Percentiles rank a stretch among this genome's conserved stretches.
Evolutionary conservation across 2,329 filamentous ascomycete genomes (phyloP).

Genomic region (Aureobasidium leucospermi): DNA sequence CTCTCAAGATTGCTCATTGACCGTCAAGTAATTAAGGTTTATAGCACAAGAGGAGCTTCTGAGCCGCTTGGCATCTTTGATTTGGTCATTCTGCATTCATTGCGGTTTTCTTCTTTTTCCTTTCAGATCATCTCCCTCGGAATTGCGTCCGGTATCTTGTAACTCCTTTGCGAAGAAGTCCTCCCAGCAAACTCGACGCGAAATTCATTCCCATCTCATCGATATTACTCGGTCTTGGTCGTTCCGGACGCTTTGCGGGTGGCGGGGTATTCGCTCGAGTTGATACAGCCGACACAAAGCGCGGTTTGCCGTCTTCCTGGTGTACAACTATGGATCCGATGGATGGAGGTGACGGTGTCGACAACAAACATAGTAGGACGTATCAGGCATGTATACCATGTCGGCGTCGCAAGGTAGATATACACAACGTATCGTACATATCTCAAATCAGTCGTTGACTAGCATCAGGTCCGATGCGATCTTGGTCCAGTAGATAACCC

Average conservation of each 20-base stretch:
- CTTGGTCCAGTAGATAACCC: slow-evolving; percentile 80
- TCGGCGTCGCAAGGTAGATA: slow-evolving; percentile 41
- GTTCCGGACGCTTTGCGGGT: background rate
- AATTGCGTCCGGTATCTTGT: background rate
- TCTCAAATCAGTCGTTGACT: slow-evolving; percentile 22
- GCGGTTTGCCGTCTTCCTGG: background rate
- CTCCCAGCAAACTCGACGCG: background rate
- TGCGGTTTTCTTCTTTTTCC: background rate
- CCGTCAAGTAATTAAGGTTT: background rate
- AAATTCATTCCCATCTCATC: background rate
- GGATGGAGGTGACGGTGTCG: background rate
- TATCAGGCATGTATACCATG: slow-evolving; percentile 48
- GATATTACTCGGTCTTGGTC: background rate
- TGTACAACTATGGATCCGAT: background rate
- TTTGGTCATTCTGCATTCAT: background rate
- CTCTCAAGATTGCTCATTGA: background rate
- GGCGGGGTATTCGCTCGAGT: slow-evolving; percentile 2
- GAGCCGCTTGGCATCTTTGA: background rate
- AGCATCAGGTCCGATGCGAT: slow-evolving; percentile 46
- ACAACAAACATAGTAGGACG: slow-evolving; percentile 19
- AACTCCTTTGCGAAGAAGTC: too few relatives aligned
- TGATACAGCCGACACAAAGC: slow-evolving; percentile 11
- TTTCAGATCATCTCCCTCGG: background rate
- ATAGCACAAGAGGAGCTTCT: background rate
- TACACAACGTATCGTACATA: too few relatives aligned